Conservation (phyloP, 495 filamentous ascomycete species). For the Hyaloscypha bicolor region DNA sequence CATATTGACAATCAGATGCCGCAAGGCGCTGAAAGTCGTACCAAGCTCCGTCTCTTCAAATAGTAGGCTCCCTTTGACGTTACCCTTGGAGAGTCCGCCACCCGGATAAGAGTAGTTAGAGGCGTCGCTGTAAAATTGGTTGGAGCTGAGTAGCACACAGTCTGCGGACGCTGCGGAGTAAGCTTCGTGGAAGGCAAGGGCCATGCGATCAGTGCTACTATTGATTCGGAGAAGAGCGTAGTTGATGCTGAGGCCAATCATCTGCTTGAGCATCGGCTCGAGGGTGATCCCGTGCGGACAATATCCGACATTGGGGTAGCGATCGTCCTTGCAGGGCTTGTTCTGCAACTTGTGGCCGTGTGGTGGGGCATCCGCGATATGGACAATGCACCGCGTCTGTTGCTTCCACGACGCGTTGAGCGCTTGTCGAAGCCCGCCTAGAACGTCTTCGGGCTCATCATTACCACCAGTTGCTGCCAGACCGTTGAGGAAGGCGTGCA, state of each 20-base stretch:
- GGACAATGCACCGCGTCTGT: slow-evolving; percentile 41
- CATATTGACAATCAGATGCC: slow-evolving; percentile 36
- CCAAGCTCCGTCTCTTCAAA: slow-evolving; percentile 40
- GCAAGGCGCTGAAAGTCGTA: slow-evolving; percentile 32
- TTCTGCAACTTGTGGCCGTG: slow-evolving; percentile 37
- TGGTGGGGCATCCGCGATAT: slow-evolving; percentile 41
- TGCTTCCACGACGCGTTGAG: slow-evolving; percentile 37
- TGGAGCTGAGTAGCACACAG: slow-evolving; percentile 27
- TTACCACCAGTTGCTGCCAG: slow-evolving; percentile 33
- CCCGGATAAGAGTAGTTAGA: background rate
- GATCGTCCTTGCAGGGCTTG: slow-evolving; percentile 6
- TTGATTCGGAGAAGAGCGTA: slow-evolving; percentile 41
- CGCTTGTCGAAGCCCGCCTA: slow-evolving; percentile 36
- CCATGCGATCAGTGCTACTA: slow-evolving; percentile 38
- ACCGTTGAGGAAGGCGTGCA: slow-evolving; percentile 29
- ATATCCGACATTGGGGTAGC: slow-evolving; percentile 32
- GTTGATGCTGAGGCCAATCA: slow-evolving; percentile 39
- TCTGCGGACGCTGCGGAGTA: slow-evolving; percentile 33
- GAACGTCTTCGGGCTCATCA: slow-evolving; percentile 40
- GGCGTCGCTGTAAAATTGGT: slow-evolving; percentile 26
- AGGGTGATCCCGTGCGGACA: slow-evolving; percentile 40
- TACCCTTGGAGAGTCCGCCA: background rate
- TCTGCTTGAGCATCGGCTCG: slow-evolving; percentile 31
- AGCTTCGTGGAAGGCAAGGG: slow-evolving; percentile 30
- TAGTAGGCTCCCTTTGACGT: slow-evolving; percentile 14